Evolutionary conservation across 1,284 basidiomycete genomes (phyloP).

Genomic region (Lignosus rhinocerotis): DNA sequence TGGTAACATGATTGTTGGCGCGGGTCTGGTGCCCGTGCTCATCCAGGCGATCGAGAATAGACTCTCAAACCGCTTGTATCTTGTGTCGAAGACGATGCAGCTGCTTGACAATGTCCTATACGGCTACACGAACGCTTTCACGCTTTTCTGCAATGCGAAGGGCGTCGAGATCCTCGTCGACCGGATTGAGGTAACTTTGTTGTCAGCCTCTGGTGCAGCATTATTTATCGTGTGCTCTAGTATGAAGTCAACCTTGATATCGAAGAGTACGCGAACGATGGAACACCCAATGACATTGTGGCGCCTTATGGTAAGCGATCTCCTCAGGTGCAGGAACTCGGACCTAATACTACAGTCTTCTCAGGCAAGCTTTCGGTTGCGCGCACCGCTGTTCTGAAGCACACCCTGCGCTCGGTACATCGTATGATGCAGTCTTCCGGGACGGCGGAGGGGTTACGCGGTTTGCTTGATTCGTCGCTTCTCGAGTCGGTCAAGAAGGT

Average conservation of each 20-base stretch:
- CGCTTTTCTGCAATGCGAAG: constrained; percentile 81
- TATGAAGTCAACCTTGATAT: constrained; percentile 74
- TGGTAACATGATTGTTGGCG: constrained; percentile 94
- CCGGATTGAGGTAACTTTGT: constrained; percentile 72
- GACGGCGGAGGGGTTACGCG: constrained; percentile 91
- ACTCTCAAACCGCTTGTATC: constrained; percentile 62
- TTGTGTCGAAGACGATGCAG: constrained; percentile 88
- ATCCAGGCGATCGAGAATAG: constrained; percentile 86
- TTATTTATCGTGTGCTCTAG: constrained; percentile 37
- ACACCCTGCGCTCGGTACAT: constrained; percentile 91
- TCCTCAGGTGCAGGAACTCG: constrained; percentile 1
- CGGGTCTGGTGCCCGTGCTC: constrained; percentile 90
- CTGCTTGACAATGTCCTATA: constrained; percentile 93
- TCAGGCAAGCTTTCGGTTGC: constrained; percentile 66
- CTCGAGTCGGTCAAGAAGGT: constrained; percentile 88
- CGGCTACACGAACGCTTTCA: constrained; percentile 85
- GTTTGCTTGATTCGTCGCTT: constrained; percentile 90
- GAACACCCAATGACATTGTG: constrained; percentile 49
- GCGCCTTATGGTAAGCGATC: constrained; percentile 53
- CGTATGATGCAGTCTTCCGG: constrained; percentile 97
- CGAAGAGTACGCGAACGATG: constrained; percentile 49
- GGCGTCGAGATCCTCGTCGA: constrained; percentile 88
- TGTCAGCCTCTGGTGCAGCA: constrained; percentile 12
- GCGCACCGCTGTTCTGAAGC: constrained; percentile 79
- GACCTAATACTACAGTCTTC: neutral